Percentiles rank a stretch among this genome's conserved stretches.
Conservation (phyloP, 2,329 filamentous ascomycete species). For the Fusarium pilosicola region DNA sequence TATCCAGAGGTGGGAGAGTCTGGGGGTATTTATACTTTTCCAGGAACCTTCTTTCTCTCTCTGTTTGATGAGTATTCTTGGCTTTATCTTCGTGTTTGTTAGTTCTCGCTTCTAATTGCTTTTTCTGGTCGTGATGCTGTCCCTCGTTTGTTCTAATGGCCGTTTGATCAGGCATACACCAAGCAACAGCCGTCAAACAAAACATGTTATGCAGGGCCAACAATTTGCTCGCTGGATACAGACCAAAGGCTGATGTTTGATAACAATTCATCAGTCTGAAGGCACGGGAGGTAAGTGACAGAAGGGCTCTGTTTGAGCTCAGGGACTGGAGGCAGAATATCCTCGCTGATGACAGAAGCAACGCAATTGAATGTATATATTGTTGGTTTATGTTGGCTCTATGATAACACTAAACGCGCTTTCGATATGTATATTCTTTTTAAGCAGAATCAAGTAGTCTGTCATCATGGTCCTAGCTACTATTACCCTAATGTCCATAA, state of each 20-base stretch:
- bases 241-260: background rate
- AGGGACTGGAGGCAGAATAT: background rate
- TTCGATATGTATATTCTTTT: background rate
- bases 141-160: background rate
- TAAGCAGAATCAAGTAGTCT: background rate
- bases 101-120: background rate
- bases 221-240: too few species aligned
- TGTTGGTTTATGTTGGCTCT: background rate
- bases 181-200: background rate
- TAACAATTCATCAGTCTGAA: background rate
- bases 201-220: background rate
- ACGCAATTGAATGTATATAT: background rate
- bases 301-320: background rate
- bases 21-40: conserved; percentile 21
- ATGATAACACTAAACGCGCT: background rate
- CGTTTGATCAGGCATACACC: background rate
- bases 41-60: background rate
- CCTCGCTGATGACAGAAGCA: background rate
- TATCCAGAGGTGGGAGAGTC: background rate
- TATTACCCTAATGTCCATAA: background rate
- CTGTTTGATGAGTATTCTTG: background rate
- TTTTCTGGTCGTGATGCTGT: background rate
- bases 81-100: background rate
- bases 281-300: background rate
- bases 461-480: background rate